phyloP scores from a whole-genome alignment of 208 protist species.

The Leptomonas pyrrhocoris region DNA sequence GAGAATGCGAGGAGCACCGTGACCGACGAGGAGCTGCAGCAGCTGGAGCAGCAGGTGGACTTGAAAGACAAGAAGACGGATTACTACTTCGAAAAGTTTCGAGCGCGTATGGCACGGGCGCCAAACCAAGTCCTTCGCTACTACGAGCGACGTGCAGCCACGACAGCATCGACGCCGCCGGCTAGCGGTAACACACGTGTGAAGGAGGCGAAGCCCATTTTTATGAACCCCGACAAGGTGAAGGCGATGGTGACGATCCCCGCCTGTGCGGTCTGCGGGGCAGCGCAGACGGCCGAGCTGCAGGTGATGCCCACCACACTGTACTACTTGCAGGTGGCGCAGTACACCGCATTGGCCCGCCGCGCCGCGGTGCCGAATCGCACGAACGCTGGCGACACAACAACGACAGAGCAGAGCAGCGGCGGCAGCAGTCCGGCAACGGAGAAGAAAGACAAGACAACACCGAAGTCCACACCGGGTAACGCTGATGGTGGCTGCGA shows the following conservation, averaged over 20 bases:
- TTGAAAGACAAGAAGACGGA: slow-evolving; percentile 74
- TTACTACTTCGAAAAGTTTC: slow-evolving; percentile 83
- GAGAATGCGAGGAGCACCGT: slow-evolving; percentile 42
- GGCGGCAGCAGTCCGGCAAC: not conserved
- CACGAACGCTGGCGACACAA: not conserved
- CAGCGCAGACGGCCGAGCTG: slow-evolving; percentile 69
- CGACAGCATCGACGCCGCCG: not conserved
- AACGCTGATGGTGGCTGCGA: slow-evolving; percentile 72
- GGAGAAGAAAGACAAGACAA: too few species aligned
- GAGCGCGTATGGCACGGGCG: slow-evolving; percentile 54
- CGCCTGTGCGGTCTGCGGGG: slow-evolving; percentile 63
- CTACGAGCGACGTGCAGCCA: slow-evolving; percentile 39
- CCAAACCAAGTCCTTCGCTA: slow-evolving; percentile 84
- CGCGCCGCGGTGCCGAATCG: not conserved
- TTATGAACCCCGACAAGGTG: slow-evolving; percentile 78
- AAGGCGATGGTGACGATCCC: slow-evolving; percentile 48
- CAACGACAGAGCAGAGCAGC: not conserved
- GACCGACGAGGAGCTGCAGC: slow-evolving; percentile 58
- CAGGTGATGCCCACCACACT: slow-evolving; percentile 83
- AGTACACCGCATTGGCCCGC: slow-evolving; percentile 42
- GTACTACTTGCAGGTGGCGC: slow-evolving; percentile 67
- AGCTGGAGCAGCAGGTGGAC: slow-evolving; percentile 70
- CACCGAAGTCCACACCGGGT: slow-evolving; percentile 1
- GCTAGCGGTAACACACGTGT: not conserved
- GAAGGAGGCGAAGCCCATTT: slow-evolving; percentile 50